Evolutionary conservation across 78 protist genomes (phyloP).

Genomic region (Cavenderia fasciculata): DNA sequence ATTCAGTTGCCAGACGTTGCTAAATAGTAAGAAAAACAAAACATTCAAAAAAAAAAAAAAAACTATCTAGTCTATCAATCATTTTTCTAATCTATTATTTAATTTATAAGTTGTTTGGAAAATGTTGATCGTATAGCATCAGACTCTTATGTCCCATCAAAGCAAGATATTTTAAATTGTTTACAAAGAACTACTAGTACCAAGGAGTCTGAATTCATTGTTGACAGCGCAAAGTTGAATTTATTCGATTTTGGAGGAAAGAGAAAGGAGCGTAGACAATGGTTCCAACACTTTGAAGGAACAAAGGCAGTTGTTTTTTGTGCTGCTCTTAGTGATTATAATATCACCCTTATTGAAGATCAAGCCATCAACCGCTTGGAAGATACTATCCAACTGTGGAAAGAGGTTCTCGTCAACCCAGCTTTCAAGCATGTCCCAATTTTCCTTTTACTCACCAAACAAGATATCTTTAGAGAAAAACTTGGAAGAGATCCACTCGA

Average conservation of each 20-base stretch:
- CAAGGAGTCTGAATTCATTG: constrained; percentile 30
- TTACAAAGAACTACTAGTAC: constrained; percentile 71
- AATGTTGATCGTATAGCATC: constrained; percentile 11
- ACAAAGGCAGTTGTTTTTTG: constrained; percentile 74
- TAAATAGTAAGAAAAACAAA: not conserved
- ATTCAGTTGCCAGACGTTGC: not conserved
- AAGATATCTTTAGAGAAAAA: not conserved
- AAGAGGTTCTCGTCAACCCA: not conserved
- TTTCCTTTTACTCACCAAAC: not conserved
- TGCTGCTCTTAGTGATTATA: constrained; percentile 55
- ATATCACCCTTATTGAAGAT: constrained; percentile 32
- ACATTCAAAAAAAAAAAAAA: not conserved
- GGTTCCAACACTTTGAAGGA: constrained; percentile 87
- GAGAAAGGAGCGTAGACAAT: constrained; percentile 86
- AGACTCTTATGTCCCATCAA: constrained; percentile 62
- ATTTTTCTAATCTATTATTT: not conserved
- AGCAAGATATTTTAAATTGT: constrained; percentile 52
- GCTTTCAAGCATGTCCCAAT: not conserved
- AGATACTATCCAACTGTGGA: not conserved
- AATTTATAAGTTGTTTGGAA: constrained; percentile 43
- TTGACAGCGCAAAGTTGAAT: not conserved
- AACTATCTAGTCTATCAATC: not conserved
- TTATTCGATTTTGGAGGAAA: constrained; percentile 90
- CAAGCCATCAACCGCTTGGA: not conserved
- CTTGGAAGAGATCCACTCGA: not conserved